Base-by-base conservation (phyloP, 768 basidiomycete genomes). In the Cubamyces lactineus region DNA sequence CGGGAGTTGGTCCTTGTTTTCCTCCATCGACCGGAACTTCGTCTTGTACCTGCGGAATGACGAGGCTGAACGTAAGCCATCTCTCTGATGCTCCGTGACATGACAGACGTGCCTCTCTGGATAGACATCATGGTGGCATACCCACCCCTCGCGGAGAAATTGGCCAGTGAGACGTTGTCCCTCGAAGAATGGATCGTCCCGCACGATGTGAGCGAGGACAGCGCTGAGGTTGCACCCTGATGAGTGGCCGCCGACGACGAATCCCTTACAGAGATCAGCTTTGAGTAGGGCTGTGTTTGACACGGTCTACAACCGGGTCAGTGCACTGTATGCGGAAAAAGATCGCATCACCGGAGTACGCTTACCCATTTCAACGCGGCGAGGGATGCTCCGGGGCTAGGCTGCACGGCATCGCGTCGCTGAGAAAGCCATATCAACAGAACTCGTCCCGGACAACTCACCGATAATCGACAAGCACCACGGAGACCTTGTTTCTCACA, bases 111-210 rank as follows among this genome's bases (percentile, higher is more conserved):
- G n/a, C n/a, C n/a, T n/a, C n/a, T n/a, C 3, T 2, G 13, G 2
- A 17, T 7, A 0, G 23, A 6, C 28, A 16, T 5, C 24, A 17
- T 23, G 73, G 71, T 45, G n/a, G n/a, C n/a, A n/a, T n/a, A n/a
- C n/a, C n/a, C n/a, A n/a, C n/a, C n/a, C n/a, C n/a, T 72, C 48
- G 21, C 60, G 57, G 2, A 75, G 65, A 9, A 70, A 40, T 23
- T 68, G 69, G 6, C 72, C 73, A 0, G 73, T 72, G n/a, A 73
- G 49, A 15, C 42, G 61, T 16, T 26, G 53, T 16, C 49, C 59
- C 3, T 42, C n/a, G 54, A 74, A 71, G 62, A 67, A 63, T 2
- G 68, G 60, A 41, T 75, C 73, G 50, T 71, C 69, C 23, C 67
- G 69, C 9, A 69, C 70, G 28, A 62, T 60, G 53, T 68, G 71